These are phyloP conservation scores for Phlebiopsis gigantea DNA, from an alignment of 768 basidiomycete species.

Conservation along the genomic window DNA sequence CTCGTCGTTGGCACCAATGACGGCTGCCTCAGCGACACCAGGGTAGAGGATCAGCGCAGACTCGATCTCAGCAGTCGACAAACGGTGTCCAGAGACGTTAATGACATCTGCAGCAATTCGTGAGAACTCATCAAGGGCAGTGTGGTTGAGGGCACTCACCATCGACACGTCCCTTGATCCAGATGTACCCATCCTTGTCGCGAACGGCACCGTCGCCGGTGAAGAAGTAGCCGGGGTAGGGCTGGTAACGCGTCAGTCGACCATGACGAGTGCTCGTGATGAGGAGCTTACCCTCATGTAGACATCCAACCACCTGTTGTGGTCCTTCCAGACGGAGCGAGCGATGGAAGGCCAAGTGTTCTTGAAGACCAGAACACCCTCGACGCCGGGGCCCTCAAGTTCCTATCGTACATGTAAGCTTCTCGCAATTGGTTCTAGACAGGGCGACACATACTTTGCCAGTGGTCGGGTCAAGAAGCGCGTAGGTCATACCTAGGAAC, in stretches of 20 bases:
- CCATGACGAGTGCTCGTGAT: neutral
- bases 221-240: slow-evolving; percentile 89
- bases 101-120: slow-evolving; percentile 64
- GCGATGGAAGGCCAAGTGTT: slow-evolving; percentile 95
- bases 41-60: slow-evolving; percentile 91
- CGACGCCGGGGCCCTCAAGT: slow-evolving; percentile 75
- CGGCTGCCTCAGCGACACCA: slow-evolving; percentile 89
- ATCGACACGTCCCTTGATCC: slow-evolving; percentile 98
- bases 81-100: slow-evolving; percentile 95
- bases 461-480: slow-evolving; percentile 77
- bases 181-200: slow-evolving; percentile 94
- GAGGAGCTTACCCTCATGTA: slow-evolving; percentile 51
- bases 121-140: neutral
- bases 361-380: slow-evolving; percentile 85
- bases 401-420: slow-evolving; percentile 27
- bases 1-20: slow-evolving; percentile 83
- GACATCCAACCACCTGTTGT: slow-evolving; percentile 77
- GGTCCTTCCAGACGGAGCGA: slow-evolving; percentile 87
- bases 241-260: slow-evolving; percentile 27
- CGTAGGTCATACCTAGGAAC: slow-evolving; percentile 93
- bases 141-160: slow-evolving; percentile 41
- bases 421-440: neutral
- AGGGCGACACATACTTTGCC: slow-evolving; percentile 38
- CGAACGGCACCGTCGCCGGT: slow-evolving; percentile 97
- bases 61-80: slow-evolving; percentile 98